phyloP scores from a whole-genome alignment of 371 early-diverging fungal genomes.

The Rhizomucor miehei region DNA sequence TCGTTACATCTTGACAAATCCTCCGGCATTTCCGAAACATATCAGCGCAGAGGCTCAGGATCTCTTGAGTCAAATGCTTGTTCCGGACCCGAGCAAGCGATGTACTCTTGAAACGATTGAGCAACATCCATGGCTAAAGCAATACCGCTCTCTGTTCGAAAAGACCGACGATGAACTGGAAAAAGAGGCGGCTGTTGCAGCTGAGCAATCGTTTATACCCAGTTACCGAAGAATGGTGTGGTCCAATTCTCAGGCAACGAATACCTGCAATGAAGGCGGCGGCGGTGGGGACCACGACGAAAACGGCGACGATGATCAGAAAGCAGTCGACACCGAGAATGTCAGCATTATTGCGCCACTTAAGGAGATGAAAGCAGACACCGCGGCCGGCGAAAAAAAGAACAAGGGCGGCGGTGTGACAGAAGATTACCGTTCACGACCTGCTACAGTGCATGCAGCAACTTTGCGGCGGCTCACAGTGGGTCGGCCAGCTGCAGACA shows the following conservation, averaged over 20 bases:
- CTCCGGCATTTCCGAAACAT: conserved; percentile 55
- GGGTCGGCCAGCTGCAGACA: not conserved
- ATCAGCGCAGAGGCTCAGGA: conserved; percentile 44
- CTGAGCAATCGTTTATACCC: conserved; percentile 9
- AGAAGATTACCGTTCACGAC: conserved; percentile 2
- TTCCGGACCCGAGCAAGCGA: conserved; percentile 55
- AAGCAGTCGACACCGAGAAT: too few relatives aligned
- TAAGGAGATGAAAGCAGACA: too few relatives aligned
- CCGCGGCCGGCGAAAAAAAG: too few relatives aligned
- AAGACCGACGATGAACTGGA: conserved; percentile 14
- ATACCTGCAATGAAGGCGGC: not conserved
- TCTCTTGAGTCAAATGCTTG: conserved; percentile 55
- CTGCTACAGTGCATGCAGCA: conserved; percentile 12
- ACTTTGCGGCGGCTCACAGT: conserved; percentile 1
- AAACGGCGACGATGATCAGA: not conserved
- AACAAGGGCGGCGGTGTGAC: not conserved
- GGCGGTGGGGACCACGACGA: not conserved
- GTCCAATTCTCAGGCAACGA: not conserved
- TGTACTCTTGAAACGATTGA: conserved; percentile 49
- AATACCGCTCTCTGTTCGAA: conserved; percentile 4
- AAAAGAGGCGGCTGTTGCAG: conserved; percentile 5
- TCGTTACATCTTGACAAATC: conserved; percentile 61
- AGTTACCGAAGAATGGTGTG: conserved; percentile 9
- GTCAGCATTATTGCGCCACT: too few relatives aligned
- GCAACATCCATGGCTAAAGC: conserved; percentile 38